phyloP scores from a whole-genome alignment of 2,329 filamentous ascomycete species.

The Corynespora cassiicola region DNA sequence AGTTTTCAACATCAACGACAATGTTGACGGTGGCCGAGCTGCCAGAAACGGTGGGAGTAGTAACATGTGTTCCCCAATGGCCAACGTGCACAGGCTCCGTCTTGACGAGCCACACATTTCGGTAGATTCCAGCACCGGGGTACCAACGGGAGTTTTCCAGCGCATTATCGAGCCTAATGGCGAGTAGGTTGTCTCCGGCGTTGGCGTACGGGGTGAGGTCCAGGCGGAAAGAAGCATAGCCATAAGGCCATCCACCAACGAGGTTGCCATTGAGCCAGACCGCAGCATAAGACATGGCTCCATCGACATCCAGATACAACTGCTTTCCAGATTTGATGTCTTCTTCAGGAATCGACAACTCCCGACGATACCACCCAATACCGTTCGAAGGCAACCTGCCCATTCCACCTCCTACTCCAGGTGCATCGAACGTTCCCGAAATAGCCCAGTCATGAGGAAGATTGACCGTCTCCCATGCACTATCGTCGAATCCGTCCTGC shows the following conservation, averaged over 20 bases:
- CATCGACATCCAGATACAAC: conserved; percentile 56
- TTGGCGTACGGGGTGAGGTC: conserved; percentile 53
- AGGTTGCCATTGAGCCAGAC: conserved; percentile 59
- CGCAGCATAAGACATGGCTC: conserved; percentile 57
- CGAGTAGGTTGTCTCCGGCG: conserved; percentile 49
- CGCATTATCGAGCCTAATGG: conserved; percentile 58
- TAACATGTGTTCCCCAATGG: conserved; percentile 58
- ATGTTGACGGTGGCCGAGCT: conserved; percentile 53
- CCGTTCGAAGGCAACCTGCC: conserved; percentile 56
- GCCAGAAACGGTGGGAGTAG: conserved; percentile 50
- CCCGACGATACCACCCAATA: conserved; percentile 58
- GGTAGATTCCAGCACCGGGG: conserved; percentile 60
- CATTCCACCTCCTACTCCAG: conserved; percentile 49
- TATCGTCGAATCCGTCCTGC: conserved; percentile 48
- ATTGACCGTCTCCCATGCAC: conserved; percentile 49
- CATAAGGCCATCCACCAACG: conserved; percentile 59
- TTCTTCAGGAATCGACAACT: conserved; percentile 30
- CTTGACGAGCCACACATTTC: conserved; percentile 61
- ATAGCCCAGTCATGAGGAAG: conserved; percentile 61
- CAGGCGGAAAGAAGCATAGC: conserved; percentile 57
- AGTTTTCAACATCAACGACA: conserved; percentile 53
- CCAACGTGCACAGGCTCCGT: conserved; percentile 53
- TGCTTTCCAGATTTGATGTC: conserved; percentile 44
- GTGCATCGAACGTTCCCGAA: conserved; percentile 51
- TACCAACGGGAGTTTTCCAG: conserved; percentile 59